A percentile compares a stretch with the other conserved stretches of the same genome.
Conservation (phyloP, 2,329 filamentous ascomycete genomes). For the Hypoxylon sp. region DNA sequence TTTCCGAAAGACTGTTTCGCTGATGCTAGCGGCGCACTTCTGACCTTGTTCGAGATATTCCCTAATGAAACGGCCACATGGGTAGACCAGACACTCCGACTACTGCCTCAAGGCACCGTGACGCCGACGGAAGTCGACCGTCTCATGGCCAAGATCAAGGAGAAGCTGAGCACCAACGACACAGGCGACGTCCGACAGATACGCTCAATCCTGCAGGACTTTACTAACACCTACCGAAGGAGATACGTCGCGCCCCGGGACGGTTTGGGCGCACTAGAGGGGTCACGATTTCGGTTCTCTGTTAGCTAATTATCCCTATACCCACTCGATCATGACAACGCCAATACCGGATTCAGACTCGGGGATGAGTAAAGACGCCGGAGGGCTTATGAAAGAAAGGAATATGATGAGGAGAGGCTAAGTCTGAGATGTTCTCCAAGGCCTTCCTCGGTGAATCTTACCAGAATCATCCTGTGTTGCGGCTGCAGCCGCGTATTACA, state of each 20-base stretch:
- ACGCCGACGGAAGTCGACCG: slow-evolving; percentile 83
- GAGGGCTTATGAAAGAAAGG: background rate
- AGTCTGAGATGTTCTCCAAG: background rate
- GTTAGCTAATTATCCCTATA: slow-evolving; percentile 50
- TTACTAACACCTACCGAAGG: slow-evolving; percentile 93
- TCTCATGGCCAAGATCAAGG: slow-evolving; percentile 82
- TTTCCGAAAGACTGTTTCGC: slow-evolving; percentile 97
- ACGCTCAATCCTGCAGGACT: slow-evolving; percentile 89
- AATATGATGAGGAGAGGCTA: background rate
- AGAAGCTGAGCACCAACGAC: slow-evolving; percentile 77
- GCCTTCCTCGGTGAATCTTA: background rate
- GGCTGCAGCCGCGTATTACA: slow-evolving; percentile 2
- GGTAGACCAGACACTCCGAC: slow-evolving; percentile 84
- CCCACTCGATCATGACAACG: background rate
- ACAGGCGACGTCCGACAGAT: slow-evolving; percentile 77
- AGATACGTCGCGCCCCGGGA: slow-evolving; percentile 96
- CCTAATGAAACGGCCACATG: slow-evolving; percentile 83
- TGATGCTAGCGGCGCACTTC: slow-evolving; percentile 91
- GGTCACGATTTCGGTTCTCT: slow-evolving; percentile 85
- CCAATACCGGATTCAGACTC: background rate
- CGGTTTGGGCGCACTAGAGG: slow-evolving; percentile 87
- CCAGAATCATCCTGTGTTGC: slow-evolving; percentile 3
- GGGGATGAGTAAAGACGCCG: background rate
- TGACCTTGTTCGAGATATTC: slow-evolving; percentile 88
- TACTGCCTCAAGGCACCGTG: slow-evolving; percentile 86